A percentile compares a stretch with the other conserved stretches of the same genome.
These are phyloP conservation scores for Scedosporium boydii DNA, from an alignment of 2,329 filamentous ascomycete genomes.

Conservation along the genomic window DNA sequence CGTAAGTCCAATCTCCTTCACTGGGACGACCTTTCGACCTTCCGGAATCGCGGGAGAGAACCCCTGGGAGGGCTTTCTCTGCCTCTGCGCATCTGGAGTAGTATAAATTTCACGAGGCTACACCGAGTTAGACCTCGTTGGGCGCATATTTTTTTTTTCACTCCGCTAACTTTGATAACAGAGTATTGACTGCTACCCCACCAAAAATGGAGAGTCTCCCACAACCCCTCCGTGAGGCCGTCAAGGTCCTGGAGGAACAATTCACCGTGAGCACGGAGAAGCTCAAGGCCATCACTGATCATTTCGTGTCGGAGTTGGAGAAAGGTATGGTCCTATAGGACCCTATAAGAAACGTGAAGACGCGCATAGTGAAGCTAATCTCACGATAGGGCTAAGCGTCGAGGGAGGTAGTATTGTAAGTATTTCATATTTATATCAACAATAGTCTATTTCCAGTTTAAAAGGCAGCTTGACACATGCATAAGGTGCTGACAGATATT, in stretches of 20 bases:
- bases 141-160: too few species aligned
- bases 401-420: slow-evolving; percentile 89
- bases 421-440: slow-evolving; percentile 15
- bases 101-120: too few species aligned
- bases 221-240: slow-evolving; percentile 69
- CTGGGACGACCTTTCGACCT: background rate
- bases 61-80: too few species aligned
- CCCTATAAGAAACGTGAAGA: background rate
- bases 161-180: background rate
- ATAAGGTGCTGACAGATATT: slow-evolving; percentile 12
- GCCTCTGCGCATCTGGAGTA: too few species aligned
- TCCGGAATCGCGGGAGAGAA: background rate
- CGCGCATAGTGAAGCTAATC: background rate
- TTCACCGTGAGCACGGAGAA: slow-evolving; percentile 72
- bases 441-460: background rate
- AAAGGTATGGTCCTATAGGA: slow-evolving; percentile 53
- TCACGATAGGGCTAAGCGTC: slow-evolving; percentile 36
- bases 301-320: slow-evolving; percentile 79
- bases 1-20: slow-evolving; percentile 2
- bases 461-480: background rate
- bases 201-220: slow-evolving; percentile 70
- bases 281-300: slow-evolving; percentile 82
- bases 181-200: background rate
- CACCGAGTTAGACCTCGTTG: too few species aligned
- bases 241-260: slow-evolving; percentile 71